phyloP scores from a whole-genome alignment of 108 stramenopile species.

The Thalassiosira profunda region DNA sequence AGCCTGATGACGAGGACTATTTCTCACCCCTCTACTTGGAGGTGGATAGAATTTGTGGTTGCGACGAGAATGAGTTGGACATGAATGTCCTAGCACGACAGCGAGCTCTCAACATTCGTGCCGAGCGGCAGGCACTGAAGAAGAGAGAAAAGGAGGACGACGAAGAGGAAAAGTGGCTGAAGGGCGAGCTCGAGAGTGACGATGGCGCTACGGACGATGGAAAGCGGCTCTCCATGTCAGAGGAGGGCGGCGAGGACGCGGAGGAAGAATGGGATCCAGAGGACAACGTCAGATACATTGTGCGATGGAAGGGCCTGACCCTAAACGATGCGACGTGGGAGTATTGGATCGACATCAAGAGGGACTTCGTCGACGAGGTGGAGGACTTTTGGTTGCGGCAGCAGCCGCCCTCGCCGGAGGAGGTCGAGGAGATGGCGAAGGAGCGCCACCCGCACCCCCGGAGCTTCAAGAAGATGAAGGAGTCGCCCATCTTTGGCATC shows the following conservation, averaged over 20 bases:
- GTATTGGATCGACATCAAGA: slow-evolving; percentile 89
- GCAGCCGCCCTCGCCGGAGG: slow-evolving; percentile 59
- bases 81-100: slow-evolving; percentile 79
- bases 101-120: slow-evolving; percentile 68
- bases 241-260: slow-evolving; percentile 10
- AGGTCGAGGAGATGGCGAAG: slow-evolving; percentile 34
- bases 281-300: slow-evolving; percentile 89
- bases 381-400: slow-evolving; percentile 89
- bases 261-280: slow-evolving; percentile 83
- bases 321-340: slow-evolving; percentile 90
- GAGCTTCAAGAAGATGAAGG: slow-evolving; percentile 79
- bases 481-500: slow-evolving; percentile 77
- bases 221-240: slow-evolving; percentile 15
- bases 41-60: slow-evolving; percentile 81
- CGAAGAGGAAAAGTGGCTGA: slow-evolving; percentile 52
- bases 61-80: slow-evolving; percentile 88
- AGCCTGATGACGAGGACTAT: slow-evolving; percentile 63
- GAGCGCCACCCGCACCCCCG: slow-evolving; percentile 74
- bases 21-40: slow-evolving; percentile 70
- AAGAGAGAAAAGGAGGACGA: slow-evolving; percentile 59
- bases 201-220: background rate
- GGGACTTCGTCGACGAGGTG: slow-evolving; percentile 79
- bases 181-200: slow-evolving; percentile 17
- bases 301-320: slow-evolving; percentile 87
- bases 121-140: slow-evolving; percentile 42